Percentiles rank a stretch among this genome's conserved stretches.
phyloP scores from a whole-genome alignment of 495 filamentous ascomycete genomes.

The Thermochaetoides thermophila region DNA sequence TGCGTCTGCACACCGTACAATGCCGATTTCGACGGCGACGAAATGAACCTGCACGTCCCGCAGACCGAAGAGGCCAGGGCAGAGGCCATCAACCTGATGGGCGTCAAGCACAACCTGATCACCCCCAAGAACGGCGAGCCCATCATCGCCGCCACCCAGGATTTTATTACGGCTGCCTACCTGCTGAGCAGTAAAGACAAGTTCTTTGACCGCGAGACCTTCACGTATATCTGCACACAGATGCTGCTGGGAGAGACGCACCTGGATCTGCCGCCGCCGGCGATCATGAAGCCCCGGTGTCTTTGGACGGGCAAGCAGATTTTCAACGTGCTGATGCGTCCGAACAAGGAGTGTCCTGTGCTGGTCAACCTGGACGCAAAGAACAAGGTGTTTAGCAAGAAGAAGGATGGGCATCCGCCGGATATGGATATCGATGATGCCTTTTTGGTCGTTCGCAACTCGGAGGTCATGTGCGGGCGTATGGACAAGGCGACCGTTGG shows the following conservation, averaged over 20 bases:
- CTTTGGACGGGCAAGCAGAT: conserved; percentile 98
- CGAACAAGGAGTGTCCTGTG: conserved; percentile 65
- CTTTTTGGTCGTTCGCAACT: conserved; percentile 86
- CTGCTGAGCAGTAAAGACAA: conserved; percentile 82
- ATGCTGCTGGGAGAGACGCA: conserved; percentile 76
- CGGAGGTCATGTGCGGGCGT: conserved; percentile 92
- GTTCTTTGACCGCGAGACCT: conserved; percentile 76
- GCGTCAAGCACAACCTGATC: conserved; percentile 87
- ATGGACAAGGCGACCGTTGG: conserved; percentile 97
- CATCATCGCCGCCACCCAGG: conserved; percentile 94
- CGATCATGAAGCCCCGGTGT: conserved; percentile 69
- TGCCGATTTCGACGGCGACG: conserved; percentile 98
- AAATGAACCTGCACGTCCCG: conserved; percentile 99
- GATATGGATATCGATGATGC: conserved; percentile 77
- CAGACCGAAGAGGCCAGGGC: conserved; percentile 92
- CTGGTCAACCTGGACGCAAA: conserved; percentile 86
- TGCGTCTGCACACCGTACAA: conserved; percentile 98
- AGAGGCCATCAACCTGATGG: conserved; percentile 93
- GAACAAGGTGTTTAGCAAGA: conserved; percentile 61
- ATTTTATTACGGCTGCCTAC: conserved; percentile 94
- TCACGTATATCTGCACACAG: conserved; percentile 78
- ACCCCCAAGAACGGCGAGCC: conserved; percentile 97
- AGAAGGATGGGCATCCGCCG: conserved; percentile 31
- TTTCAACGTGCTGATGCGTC: conserved; percentile 89
- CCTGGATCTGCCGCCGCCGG: conserved; percentile 74